Evolutionary conservation across 169 alveolate genomes (phyloP).

Genomic region (Cryptosporidium muris): DNA sequence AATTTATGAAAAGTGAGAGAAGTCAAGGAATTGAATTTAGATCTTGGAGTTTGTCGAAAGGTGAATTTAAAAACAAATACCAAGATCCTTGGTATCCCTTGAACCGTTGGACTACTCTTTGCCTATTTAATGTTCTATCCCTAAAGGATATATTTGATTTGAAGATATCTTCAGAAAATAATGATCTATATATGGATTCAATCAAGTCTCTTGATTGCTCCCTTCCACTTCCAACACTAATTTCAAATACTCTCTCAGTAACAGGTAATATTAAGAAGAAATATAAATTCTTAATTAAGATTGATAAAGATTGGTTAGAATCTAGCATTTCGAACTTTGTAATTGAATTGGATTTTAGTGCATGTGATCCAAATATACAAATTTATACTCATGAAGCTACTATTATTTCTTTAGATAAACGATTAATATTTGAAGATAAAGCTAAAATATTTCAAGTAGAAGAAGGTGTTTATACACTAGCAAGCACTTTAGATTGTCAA

Average conservation of each 20-base stretch:
- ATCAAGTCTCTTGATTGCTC: neutral
- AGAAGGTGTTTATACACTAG: no score
- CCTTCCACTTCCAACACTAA: no score
- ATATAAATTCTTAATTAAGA: conserved; percentile 4
- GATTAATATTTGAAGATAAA: neutral
- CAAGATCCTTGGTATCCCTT: conserved; percentile 64
- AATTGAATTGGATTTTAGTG: neutral
- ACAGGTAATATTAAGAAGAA: neutral
- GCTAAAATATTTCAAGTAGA: no score
- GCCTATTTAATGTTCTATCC: neutral
- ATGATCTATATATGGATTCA: neutral
- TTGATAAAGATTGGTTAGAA: conserved; percentile 42
- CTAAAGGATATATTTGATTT: conserved; percentile 11
- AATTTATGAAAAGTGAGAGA: conserved; percentile 28
- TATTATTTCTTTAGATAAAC: conserved; percentile 7
- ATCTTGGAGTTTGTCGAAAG: conserved; percentile 1
- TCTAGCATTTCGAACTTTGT: conserved; percentile 10
- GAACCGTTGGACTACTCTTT: conserved; percentile 53
- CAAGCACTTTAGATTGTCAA: no score
- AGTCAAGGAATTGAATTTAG: neutral
- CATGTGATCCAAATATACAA: neutral
- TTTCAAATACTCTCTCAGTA: neutral
- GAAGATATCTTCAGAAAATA: neutral
- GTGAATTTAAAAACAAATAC: conserved; percentile 19
- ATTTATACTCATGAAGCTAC: conserved; percentile 11